Base-by-base conservation (phyloP, 176 grass and related monocot genomes). In the Juncus effusus region DNA sequence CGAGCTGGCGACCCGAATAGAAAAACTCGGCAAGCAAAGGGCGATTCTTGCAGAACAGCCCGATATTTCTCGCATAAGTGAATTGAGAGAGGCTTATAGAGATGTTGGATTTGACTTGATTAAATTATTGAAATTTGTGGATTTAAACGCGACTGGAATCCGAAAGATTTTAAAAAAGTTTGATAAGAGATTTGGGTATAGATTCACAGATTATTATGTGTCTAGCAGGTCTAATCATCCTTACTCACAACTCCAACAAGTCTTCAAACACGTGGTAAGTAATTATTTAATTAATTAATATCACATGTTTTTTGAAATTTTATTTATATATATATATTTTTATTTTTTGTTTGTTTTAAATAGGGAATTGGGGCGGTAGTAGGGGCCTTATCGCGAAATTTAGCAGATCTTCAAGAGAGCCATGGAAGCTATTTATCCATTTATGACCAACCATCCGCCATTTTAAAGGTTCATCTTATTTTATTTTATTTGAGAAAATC, bases 141-240 rank as follows among this genome's bases (percentile, higher is more conserved):
- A 99, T 70, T 66, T 99, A 74, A 99, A 99, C 78, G 94, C 94
- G 64, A 99, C 85, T 59, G 94, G 88, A 39, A 93, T 99, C 67
- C 76, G 88, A 65, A 99, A 99, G 78, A 99, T 99, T 60, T 79
- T 99, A 88, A 99, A 99, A 82, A 99, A 99, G 65, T 99, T 99
- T 51, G 94, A 99, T 86, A 99, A 99, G 56, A 72, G 94, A 13
- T 99, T 99, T 3, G 76, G 88, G 42, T 99, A 99, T 78, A 93
- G 89, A 76, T 99, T 99, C 74, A 89, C 88, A 19, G 94, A 99
- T 84, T 89, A 99, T 56, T 99, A 99, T 65, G 64, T 99, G 77
- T 80, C 85, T 51, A 99, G 61, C 79, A 89, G 94, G 83, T 99
- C 94, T 54, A 84, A 99, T 79, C 94, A 99, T 78, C 83, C 94